Conservation (phyloP, 2,329 filamentous ascomycete species). For the Epichloe gansuensis region DNA sequence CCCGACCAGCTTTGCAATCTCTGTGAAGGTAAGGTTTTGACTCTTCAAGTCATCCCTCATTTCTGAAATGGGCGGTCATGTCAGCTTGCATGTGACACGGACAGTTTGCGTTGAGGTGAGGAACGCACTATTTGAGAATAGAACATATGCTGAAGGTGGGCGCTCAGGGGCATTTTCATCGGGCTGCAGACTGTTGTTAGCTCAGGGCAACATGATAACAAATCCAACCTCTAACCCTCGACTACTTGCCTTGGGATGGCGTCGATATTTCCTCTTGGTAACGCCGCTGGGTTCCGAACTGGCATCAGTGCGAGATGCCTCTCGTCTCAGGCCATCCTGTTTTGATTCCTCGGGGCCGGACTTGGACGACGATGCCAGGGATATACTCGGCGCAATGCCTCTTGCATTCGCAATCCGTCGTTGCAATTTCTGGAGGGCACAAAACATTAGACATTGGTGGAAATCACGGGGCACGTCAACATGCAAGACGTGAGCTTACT, state of each 20-base stretch:
- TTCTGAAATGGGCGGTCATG: conserved; percentile 32
- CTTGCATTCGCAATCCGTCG: conserved; percentile 64
- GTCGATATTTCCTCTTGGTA: conserved; percentile 61
- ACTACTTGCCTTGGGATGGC: conserved; percentile 55
- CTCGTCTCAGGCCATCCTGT: conserved; percentile 38
- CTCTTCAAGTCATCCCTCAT: conserved; percentile 68
- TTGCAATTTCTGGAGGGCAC: conserved; percentile 58
- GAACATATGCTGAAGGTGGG: conserved; percentile 70
- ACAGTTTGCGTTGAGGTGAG: neutral
- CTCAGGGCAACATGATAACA: neutral
- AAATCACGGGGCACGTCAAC: conserved; percentile 4
- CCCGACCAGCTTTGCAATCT: conserved; percentile 71
- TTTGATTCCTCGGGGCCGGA: conserved; percentile 41
- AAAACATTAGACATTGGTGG: conserved; percentile 5
- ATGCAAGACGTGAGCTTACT: conserved; percentile 36
- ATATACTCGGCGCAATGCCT: conserved; percentile 43
- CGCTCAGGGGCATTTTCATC: conserved; percentile 71
- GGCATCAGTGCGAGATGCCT: conserved; percentile 33
- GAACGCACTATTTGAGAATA: conserved; percentile 69
- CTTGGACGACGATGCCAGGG: conserved; percentile 35
- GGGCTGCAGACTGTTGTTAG: conserved; percentile 30
- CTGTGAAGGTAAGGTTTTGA: conserved; percentile 65
- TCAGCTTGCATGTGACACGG: neutral
- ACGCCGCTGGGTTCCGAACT: conserved; percentile 31
- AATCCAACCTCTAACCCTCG: neutral